Percentiles rank a stretch among this genome's conserved stretches.
These are phyloP conservation scores for Melanopsichium pennsylvanicum DNA, from an alignment of 1,284 basidiomycete species.

Conservation along the genomic window DNA sequence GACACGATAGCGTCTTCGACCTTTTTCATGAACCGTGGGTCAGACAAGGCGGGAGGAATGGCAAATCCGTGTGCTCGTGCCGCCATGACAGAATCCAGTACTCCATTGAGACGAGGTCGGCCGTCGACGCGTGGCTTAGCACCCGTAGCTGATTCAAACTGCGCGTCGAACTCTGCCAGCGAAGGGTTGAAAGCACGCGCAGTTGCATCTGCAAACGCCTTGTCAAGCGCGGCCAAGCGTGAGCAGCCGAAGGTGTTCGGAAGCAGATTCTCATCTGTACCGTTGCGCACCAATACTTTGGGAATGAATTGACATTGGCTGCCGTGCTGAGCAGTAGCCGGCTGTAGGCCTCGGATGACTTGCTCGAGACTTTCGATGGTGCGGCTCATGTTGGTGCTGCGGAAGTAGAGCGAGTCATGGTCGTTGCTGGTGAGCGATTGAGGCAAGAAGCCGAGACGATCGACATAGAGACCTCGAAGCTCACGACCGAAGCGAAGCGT, in stretches of 20 bases:
- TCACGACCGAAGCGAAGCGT: slow-evolving; percentile 74
- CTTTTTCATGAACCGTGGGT: slow-evolving; percentile 17
- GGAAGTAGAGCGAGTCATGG: slow-evolving; percentile 57
- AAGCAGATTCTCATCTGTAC: slow-evolving; percentile 77
- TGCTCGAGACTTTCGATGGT: slow-evolving; percentile 81
- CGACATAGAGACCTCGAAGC: slow-evolving; percentile 75
- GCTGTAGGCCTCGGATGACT: slow-evolving; percentile 72
- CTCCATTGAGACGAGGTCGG: slow-evolving; percentile 77
- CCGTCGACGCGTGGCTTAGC: slow-evolving; percentile 78
- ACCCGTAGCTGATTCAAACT: slow-evolving; percentile 76
- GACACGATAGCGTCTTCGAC: slow-evolving; percentile 78
- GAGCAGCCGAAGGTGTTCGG: slow-evolving; percentile 76
- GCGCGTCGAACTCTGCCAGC: slow-evolving; percentile 73
- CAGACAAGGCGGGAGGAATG: slow-evolving; percentile 41
- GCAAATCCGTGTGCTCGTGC: slow-evolving; percentile 75
- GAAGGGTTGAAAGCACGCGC: slow-evolving; percentile 75
- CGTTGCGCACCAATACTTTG: slow-evolving; percentile 50
- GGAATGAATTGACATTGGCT: slow-evolving; percentile 35
- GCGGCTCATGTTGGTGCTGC: slow-evolving; percentile 77
- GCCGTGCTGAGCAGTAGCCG: slow-evolving; percentile 17
- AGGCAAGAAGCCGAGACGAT: slow-evolving; percentile 70
- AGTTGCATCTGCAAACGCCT: slow-evolving; percentile 47
- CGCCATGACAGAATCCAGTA: slow-evolving; percentile 75
- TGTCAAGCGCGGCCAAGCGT: slow-evolving; percentile 68
- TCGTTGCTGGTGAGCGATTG: slow-evolving; percentile 37